Evolutionary conservation across 2,329 filamentous ascomycete genomes (phyloP).

Genomic region (Rhynchosporium agropyri): DNA sequence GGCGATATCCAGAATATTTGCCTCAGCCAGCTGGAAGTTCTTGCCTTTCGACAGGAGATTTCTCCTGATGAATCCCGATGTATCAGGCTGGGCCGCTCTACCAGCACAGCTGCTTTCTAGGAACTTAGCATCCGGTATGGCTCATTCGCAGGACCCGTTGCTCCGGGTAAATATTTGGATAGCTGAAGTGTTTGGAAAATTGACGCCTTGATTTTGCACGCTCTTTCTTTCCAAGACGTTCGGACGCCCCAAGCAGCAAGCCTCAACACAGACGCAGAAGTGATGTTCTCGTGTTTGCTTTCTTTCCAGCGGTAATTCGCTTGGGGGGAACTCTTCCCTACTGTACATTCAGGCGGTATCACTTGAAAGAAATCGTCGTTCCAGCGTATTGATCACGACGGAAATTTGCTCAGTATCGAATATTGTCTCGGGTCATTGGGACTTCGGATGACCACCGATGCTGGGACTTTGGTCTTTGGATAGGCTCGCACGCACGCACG

Average conservation of each 20-base stretch:
- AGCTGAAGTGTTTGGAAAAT: slow-evolving; percentile 60
- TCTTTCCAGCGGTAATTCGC: slow-evolving; percentile 28
- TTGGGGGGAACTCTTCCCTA: slow-evolving; percentile 41
- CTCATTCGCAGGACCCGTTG: slow-evolving; percentile 68
- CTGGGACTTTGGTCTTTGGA: neutral
- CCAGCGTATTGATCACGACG: slow-evolving; percentile 53
- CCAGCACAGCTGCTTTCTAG: slow-evolving; percentile 60
- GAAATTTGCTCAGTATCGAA: slow-evolving; percentile 29
- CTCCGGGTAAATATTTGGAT: slow-evolving; percentile 66
- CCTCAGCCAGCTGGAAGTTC: slow-evolving; percentile 52
- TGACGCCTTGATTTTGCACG: slow-evolving; percentile 56
- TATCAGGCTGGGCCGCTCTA: slow-evolving; percentile 61
- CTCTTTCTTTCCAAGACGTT: too few relatives aligned
- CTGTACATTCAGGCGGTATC: slow-evolving; percentile 49
- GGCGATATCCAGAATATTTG: slow-evolving; percentile 77
- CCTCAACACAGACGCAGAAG: neutral
- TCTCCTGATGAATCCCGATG: slow-evolving; percentile 53
- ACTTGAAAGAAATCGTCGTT: slow-evolving; percentile 55
- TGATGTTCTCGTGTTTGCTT: neutral
- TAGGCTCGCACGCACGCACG: too few relatives aligned
- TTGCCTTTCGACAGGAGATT: slow-evolving; percentile 8
- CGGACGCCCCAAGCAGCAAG: slow-evolving; percentile 45
- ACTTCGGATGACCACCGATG: slow-evolving; percentile 27
- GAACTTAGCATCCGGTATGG: slow-evolving; percentile 68
- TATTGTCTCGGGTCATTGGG: slow-evolving; percentile 34